Evolutionary conservation across 1,139 yeast genomes (phyloP), one percentile per base, ranked within the genome.

Genomic region (Magnusiomyces sp.): DNA sequence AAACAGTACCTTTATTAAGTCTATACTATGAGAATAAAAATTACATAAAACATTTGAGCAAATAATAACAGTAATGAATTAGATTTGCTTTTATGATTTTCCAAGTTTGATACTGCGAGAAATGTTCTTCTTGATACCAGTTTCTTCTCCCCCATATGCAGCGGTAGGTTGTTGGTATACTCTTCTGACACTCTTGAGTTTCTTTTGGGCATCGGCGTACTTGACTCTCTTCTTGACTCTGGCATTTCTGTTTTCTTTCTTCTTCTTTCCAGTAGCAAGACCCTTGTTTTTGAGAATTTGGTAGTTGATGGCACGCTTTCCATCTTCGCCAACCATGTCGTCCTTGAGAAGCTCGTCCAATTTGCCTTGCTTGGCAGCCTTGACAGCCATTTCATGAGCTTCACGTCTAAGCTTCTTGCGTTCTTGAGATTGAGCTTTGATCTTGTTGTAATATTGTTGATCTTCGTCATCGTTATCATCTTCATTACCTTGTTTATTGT

Each of bases 171-270:
- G 81, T 60, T 83, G 77, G 74, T 83, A 89, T 29, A 89, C 97
- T 53, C 87, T 88, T 68, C 96, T 83, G 56, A 87, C 84, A 53
- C 95, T 83, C 64, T 83, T 82, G 66, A 94, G 83, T 68, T 89
- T 89, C 88, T 89, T 90, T 73, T 89, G 82, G 40, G 99, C 98
- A 66, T 79, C 77, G 57, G 88, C 97, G 72, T 86, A 92, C 80
- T 88, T 88, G 81, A 82, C 86, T 76, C 97, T 84, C 95, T 92
- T 92, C 76, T 92, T 92, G 64, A 92, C 97, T 71, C 99, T 83
- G 41, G 97, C 79, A 66, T 92, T 94, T 71, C 97, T 79, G 73
- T 85, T 82, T 59, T 88, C 97, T 75, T 92, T 92, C 38, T 42
- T 42, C 74, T 85, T 85, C 65, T 95, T 79, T 68, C 83, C 84